phyloP scores from a whole-genome alignment of 169 alveolate genomes.

The Eimeria mitis region DNA sequence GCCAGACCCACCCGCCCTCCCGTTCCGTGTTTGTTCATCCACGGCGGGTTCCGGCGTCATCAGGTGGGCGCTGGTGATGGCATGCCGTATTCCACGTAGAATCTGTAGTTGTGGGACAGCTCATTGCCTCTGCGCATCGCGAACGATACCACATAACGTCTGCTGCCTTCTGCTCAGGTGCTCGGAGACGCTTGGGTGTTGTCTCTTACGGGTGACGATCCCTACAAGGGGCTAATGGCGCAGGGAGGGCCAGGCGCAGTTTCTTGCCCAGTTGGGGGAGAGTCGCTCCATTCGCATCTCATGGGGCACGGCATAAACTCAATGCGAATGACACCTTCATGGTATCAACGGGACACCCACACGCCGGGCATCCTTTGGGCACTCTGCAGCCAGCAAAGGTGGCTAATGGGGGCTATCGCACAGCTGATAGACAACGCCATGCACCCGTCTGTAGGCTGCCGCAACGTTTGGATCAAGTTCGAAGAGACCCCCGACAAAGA shows the following conservation, averaged over 20 bases:
- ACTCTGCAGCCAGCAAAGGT: slow-evolving; percentile 81
- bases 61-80: slow-evolving; percentile 11
- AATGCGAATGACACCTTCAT: slow-evolving; percentile 79
- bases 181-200: slow-evolving; percentile 81
- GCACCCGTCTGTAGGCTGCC: slow-evolving; percentile 79
- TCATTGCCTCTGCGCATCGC: neutral
- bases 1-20: slow-evolving; percentile 74
- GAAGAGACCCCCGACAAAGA: slow-evolving; percentile 82
- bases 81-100: neutral
- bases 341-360: slow-evolving; percentile 80
- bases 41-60: slow-evolving; percentile 80
- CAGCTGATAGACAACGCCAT: slow-evolving; percentile 81
- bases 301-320: slow-evolving; percentile 74
- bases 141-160: neutral
- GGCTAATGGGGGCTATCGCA: slow-evolving; percentile 80
- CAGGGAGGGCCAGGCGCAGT: slow-evolving; percentile 54
- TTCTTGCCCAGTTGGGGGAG: slow-evolving; percentile 69
- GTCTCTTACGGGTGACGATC: slow-evolving; percentile 81
- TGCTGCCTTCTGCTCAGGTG: slow-evolving; percentile 33
- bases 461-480: slow-evolving; percentile 69
- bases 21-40: slow-evolving; percentile 79
- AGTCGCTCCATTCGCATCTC: slow-evolving; percentile 55
- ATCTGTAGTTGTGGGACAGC: neutral
- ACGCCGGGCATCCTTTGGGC: slow-evolving; percentile 82
- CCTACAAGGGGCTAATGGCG: slow-evolving; percentile 77